Conservation (phyloP, 2,329 filamentous ascomycete species). For the Chaetomiaceae sp. region DNA sequence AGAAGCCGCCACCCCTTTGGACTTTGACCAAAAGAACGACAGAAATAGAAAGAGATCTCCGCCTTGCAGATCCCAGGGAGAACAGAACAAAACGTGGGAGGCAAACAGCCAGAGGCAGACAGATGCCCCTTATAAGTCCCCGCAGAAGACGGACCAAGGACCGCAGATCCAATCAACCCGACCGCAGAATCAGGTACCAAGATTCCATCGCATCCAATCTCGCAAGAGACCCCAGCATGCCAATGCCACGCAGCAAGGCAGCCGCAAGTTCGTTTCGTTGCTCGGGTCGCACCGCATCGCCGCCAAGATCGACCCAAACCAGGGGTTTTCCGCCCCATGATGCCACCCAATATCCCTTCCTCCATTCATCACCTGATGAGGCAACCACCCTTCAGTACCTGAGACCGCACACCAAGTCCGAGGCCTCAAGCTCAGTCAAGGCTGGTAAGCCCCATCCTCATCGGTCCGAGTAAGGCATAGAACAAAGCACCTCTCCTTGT, state of each 20-base stretch:
- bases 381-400: too few species aligned
- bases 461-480: not conserved
- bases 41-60: not conserved
- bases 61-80: slow-evolving; percentile 1
- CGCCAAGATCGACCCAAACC: not conserved
- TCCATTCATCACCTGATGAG: too few species aligned
- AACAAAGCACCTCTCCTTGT: not conserved
- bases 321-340: not conserved
- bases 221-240: not conserved
- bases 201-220: slow-evolving; percentile 1
- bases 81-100: not conserved
- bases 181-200: not conserved
- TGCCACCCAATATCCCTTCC: too few species aligned
- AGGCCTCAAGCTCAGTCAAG: not conserved
- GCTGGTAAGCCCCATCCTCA: not conserved
- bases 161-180: not conserved
- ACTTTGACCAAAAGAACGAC: not conserved
- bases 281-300: not conserved
- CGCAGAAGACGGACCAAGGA: not conserved
- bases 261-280: not conserved
- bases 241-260: not conserved
- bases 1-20: not conserved
- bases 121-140: not conserved
- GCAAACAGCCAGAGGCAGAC: not conserved
- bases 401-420: not conserved